Evolutionary conservation across 305 asterid species (phyloP).

Genomic region (Ajuga reptans): DNA sequence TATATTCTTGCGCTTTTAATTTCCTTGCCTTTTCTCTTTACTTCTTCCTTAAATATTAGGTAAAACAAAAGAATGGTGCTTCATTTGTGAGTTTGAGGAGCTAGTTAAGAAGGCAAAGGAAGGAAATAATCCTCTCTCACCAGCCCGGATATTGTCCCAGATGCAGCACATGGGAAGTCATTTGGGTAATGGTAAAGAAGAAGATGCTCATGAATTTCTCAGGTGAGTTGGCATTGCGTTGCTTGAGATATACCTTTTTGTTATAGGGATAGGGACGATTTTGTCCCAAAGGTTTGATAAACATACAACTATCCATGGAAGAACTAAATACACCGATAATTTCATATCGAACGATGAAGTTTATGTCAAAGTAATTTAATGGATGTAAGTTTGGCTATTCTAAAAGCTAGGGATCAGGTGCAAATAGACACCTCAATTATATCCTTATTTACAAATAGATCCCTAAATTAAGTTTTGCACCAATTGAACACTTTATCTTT

Average conservation of each 20-base stretch:
- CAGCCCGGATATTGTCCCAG: conserved; percentile 50
- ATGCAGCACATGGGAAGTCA: conserved; percentile 54
- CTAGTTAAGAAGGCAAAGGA: conserved; percentile 52
- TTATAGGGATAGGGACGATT: background rate
- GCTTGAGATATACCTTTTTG: background rate
- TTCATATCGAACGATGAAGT: background rate
- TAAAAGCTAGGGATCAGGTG: no score
- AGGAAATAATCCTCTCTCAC: conserved; percentile 48
- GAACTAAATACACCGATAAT: background rate
- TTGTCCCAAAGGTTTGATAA: background rate
- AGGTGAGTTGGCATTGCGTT: conserved; percentile 37
- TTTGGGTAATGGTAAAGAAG: conserved; percentile 71
- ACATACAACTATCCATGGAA: no score
- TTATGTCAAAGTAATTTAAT: background rate
- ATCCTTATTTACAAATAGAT: no score
- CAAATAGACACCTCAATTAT: no score
- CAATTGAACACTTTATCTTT: no score
- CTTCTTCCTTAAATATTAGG: conserved; percentile 32
- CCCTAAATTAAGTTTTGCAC: no score
- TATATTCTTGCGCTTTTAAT: background rate
- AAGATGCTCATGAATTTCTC: conserved; percentile 93
- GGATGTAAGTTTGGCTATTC: background rate
- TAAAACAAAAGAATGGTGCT: conserved; percentile 60
- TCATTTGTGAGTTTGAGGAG: conserved; percentile 63
- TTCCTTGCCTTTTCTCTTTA: conserved; percentile 8